Evolutionary conservation across 306 rosid species (phyloP).

Genomic region (Trifolium subterraneum): DNA sequence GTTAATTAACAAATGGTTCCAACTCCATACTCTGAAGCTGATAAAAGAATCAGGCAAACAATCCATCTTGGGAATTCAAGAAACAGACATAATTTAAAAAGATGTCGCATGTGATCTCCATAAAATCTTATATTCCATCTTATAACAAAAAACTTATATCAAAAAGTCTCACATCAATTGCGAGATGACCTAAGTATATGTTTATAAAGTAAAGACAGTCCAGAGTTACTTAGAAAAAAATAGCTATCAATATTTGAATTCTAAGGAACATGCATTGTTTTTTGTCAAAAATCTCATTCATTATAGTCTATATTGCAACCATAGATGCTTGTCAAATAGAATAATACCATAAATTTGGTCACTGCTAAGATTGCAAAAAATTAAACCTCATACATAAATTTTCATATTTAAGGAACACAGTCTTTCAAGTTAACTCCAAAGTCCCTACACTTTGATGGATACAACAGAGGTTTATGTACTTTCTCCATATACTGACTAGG

Average conservation of each 20-base stretch:
- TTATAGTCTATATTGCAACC: too few species aligned
- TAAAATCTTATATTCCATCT: too few species aligned
- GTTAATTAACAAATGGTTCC: constrained; percentile 3
- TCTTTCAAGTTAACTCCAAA: background rate
- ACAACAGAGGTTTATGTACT: too few species aligned
- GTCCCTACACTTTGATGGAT: background rate
- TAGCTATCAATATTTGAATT: too few species aligned
- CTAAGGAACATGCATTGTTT: too few species aligned
- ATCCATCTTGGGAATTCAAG: background rate
- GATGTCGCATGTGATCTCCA: constrained; percentile 28
- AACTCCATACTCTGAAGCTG: constrained; percentile 2
- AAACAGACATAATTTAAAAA: constrained; percentile 12
- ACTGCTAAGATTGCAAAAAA: background rate
- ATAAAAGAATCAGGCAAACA: constrained; percentile 5
- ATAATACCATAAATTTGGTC: background rate
- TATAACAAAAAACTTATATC: too few species aligned
- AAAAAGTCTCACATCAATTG: too few species aligned
- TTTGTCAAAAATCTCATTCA: too few species aligned
- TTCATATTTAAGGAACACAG: background rate
- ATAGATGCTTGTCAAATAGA: too few species aligned
- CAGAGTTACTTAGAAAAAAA: too few species aligned
- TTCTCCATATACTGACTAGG: background rate
- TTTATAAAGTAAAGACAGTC: too few species aligned
- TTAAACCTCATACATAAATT: background rate
- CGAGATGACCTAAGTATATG: too few species aligned